These are phyloP conservation scores for Metschnikowia aberdeeniae DNA, from an alignment of 805 yeast species.

Conservation along the genomic window DNA sequence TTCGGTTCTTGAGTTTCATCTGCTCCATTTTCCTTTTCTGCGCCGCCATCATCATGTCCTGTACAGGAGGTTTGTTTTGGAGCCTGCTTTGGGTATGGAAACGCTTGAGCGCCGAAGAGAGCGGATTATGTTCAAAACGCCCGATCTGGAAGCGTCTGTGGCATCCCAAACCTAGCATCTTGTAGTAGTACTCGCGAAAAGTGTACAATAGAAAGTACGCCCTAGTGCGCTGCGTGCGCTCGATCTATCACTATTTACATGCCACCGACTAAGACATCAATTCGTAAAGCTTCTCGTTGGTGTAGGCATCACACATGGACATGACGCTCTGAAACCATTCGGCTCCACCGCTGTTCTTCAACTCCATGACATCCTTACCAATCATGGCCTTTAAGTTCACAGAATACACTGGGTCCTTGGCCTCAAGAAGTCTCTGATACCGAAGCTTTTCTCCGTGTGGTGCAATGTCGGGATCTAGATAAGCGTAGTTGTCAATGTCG, in stretches of 20 bases:
- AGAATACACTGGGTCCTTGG: slow-evolving; percentile 34
- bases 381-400: slow-evolving; percentile 47
- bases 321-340: slow-evolving; percentile 34
- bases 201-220: too few species aligned
- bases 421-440: slow-evolving; percentile 29
- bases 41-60: slow-evolving; percentile 6
- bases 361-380: slow-evolving; percentile 22
- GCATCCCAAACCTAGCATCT: slow-evolving; percentile 1
- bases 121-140: neutral
- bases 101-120: neutral
- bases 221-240: too few species aligned
- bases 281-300: slow-evolving; percentile 28
- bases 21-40: slow-evolving; percentile 25
- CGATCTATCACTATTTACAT: too few species aligned
- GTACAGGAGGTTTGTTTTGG: neutral
- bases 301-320: slow-evolving; percentile 33
- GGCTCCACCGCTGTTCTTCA: slow-evolving; percentile 24
- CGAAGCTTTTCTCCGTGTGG: slow-evolving; percentile 42
- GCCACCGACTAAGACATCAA: slow-evolving; percentile 1
- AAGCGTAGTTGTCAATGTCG: slow-evolving; percentile 41
- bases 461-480: slow-evolving; percentile 37
- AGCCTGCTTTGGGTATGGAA: slow-evolving; percentile 1
- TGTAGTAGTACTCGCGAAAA: neutral
- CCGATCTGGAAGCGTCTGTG: neutral
- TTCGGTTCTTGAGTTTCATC: slow-evolving; percentile 38